Conservation (phyloP, 768 basidiomycete species). For the Pleurotus ostreatus region DNA sequence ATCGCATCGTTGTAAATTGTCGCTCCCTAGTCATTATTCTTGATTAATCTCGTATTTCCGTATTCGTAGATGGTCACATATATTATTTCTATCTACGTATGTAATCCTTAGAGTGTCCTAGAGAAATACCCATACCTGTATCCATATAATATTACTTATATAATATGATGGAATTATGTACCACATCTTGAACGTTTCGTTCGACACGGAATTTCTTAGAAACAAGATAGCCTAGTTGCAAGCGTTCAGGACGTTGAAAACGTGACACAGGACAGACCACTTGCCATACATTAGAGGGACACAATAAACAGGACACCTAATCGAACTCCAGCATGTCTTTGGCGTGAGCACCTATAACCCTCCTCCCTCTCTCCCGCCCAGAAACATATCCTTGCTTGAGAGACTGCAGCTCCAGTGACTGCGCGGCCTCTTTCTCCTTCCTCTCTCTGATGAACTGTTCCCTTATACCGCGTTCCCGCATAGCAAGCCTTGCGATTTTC, state of each 20-base stretch:
- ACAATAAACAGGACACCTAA: background rate
- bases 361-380: background rate
- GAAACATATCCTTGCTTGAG: background rate
- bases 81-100: conserved; percentile 7
- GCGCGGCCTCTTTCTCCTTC: conserved; percentile 3
- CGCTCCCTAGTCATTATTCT: background rate
- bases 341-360: conserved; percentile 5
- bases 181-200: too few relatives aligned
- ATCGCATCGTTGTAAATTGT: background rate
- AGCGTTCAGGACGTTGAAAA: too few relatives aligned
- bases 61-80: background rate
- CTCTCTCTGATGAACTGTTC: conserved; percentile 32
- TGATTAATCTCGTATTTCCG: background rate
- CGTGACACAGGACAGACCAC: too few relatives aligned
- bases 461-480: conserved; percentile 45
- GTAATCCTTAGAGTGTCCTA: background rate
- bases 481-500: conserved; percentile 43
- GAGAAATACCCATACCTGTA: background rate
- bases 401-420: background rate
- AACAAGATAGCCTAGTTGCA: too few relatives aligned
- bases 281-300: too few relatives aligned
- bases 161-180: background rate
- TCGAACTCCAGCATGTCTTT: conserved; percentile 9
- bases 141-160: background rate
- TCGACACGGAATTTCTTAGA: too few relatives aligned